Base-by-base conservation (phyloP, 345 rosid genomes). In the Pelargonium nanum region DNA sequence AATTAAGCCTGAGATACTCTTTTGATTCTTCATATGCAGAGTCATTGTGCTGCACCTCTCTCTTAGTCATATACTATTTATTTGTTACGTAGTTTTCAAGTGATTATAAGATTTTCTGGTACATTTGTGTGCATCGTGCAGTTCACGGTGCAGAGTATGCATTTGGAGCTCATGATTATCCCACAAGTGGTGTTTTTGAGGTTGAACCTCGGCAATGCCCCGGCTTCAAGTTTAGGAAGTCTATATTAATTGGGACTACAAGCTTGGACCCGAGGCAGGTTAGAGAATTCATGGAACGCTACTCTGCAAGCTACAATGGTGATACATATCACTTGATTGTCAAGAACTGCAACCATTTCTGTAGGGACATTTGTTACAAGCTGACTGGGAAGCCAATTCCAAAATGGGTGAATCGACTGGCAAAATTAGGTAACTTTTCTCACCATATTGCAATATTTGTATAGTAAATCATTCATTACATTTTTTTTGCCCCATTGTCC, bases 81-180 rank as follows among this genome's bases (percentile, higher is more conserved):
- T 12, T 30, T 5, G 40, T 1, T 30, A 1, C 6, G 40, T 30
- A 12, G 56, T 54, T 54, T 54, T 3, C 17, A 54, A 21, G 22
- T 21, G 26, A 55, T 22, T 22, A 15, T n/a, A 24, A 55, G 24
- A 23, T 25, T 25, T 55, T 22, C 48, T 12, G 16, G 15, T 40
- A 53, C 52, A 9, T 32, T 26, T 10, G 50, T 22, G 54, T 73
- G 66, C 24, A 8, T 6, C 65, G 53, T 73, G 52, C 81, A 93
- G 99, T 93, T 60, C 86, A 93, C 68, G 94, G 96, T 7, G 91
- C 87, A 45, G 99, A 93, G 62, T 92, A 92, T 72, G 98, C 98
- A 23, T 93, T 93, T 62, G 99, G 99, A 72, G 99, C 99, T 26
- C 99, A 93, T 63, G 96, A 85, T 66, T 80, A 81, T 61, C 67